These are phyloP conservation scores for Aspergillus sclerotioniger DNA, from an alignment of 495 filamentous ascomycete species.

Conservation along the genomic window DNA sequence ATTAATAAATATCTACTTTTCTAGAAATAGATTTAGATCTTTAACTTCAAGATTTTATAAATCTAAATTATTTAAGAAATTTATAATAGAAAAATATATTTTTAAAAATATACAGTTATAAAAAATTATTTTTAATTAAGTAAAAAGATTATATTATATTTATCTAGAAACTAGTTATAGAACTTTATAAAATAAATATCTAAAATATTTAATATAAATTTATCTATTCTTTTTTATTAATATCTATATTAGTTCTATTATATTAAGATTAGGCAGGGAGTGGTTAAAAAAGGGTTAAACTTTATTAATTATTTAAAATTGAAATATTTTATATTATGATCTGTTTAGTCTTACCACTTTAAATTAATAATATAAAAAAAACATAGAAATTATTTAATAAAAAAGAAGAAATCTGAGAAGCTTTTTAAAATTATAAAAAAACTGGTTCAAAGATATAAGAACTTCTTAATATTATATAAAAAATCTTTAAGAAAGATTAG, in stretches of 20 bases:
- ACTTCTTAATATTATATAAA: too few relatives aligned
- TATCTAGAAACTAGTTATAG: too few relatives aligned
- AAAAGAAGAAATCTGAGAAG: neutral
- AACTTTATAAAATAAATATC: too few relatives aligned
- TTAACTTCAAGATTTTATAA: conserved; percentile 15
- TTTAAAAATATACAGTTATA: neutral
- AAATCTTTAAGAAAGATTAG: too few relatives aligned
- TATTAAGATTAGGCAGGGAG: too few relatives aligned
- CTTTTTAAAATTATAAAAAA: too few relatives aligned
- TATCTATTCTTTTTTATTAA: neutral
- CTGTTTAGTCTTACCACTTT: neutral
- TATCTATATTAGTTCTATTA: neutral
- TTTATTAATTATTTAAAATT: neutral
- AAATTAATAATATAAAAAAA: neutral
- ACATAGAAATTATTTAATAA: neutral
- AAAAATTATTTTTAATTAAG: conserved; percentile 10
- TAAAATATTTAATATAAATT: too few relatives aligned
- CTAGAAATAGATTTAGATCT: conserved; percentile 10
- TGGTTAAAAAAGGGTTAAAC: neutral
- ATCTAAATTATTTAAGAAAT: conserved; percentile 7
- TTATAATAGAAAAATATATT: conserved; percentile 6
- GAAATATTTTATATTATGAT: neutral
- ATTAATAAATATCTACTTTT: conserved; percentile 6
- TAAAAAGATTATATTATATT: neutral
- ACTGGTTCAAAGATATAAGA: too few relatives aligned